Evolutionary conservation across 352 stramenopile genomes (phyloP).

Genomic region (Phytopythium litorale): DNA sequence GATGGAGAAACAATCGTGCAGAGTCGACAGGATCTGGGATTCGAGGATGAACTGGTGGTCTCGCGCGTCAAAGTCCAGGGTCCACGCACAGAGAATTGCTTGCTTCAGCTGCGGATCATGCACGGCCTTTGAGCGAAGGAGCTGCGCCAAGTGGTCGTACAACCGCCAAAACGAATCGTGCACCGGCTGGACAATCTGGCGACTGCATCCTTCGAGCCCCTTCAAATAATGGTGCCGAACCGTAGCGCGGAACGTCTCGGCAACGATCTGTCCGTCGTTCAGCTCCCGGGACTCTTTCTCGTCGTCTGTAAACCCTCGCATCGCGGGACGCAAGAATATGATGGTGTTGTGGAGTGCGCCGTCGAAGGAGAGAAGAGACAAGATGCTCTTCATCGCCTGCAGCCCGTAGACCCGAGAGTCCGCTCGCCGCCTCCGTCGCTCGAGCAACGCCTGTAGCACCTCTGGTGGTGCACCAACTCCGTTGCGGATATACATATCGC

Average conservation of each 20-base stretch:
- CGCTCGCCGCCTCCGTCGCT: conserved; percentile 64
- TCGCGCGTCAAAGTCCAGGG: conserved; percentile 77
- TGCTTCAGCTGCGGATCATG: conserved; percentile 68
- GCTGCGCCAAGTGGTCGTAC: conserved; percentile 59
- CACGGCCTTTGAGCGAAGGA: conserved; percentile 32
- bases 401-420: conserved; percentile 77
- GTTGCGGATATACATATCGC: conserved; percentile 85
- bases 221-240: conserved; percentile 87
- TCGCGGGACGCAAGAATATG: conserved; percentile 79
- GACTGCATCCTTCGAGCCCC: conserved; percentile 78
- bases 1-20: conserved; percentile 79
- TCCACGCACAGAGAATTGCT: conserved; percentile 77
- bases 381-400: conserved; percentile 75
- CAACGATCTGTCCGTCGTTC: conserved; percentile 72
- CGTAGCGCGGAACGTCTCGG: conserved; percentile 80
- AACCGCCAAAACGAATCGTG: conserved; percentile 74
- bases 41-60: conserved; percentile 83
- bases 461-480: conserved; percentile 78
- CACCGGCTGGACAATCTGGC: conserved; percentile 48
- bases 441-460: conserved; percentile 61
- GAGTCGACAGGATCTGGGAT: conserved; percentile 61
- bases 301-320: conserved; percentile 82
- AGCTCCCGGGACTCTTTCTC: conserved; percentile 78
- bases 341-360: conserved; percentile 69
- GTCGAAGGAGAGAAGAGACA: conserved; percentile 72